A percentile compares a stretch with the other conserved stretches of the same genome.
Evolutionary conservation across 148 eudicot species (phyloP).

Genomic region (Silene latifolia): DNA sequence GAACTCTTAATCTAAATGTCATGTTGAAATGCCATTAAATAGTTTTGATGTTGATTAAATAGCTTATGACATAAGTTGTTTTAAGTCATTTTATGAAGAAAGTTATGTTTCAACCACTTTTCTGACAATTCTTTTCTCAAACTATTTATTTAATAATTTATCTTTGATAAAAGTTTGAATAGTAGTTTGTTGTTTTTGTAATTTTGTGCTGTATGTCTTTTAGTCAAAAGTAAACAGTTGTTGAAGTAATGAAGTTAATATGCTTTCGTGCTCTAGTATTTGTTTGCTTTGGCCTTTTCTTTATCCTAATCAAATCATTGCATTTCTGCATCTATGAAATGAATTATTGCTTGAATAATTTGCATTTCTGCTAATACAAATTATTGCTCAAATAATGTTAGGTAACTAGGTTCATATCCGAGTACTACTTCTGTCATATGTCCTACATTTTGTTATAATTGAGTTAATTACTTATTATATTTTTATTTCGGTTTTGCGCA

Average conservation of each 20-base stretch:
- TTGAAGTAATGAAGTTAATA: neutral
- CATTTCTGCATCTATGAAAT: neutral
- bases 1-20: too few species aligned
- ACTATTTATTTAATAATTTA: too few species aligned
- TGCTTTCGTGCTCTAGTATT: neutral
- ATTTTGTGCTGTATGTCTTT: neutral
- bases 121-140: neutral
- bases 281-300: conserved; percentile 5
- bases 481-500: too few species aligned
- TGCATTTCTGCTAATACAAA: neutral
- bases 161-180: too few species aligned
- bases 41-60: too few species aligned
- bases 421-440: too few species aligned
- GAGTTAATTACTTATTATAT: too few species aligned
- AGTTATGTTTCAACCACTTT: conserved; percentile 29
- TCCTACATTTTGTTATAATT: too few species aligned
- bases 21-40: too few species aligned
- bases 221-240: neutral
- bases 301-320: neutral
- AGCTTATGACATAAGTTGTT: conserved; percentile 14
- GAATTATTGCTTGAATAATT: neutral
- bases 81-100: conserved; percentile 24
- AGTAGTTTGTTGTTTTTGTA: neutral
- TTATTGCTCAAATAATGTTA: neutral
- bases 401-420: too few species aligned